Evolutionary conservation across 768 basidiomycete genomes (phyloP).

Genomic region (Boletus tomentosulus): DNA sequence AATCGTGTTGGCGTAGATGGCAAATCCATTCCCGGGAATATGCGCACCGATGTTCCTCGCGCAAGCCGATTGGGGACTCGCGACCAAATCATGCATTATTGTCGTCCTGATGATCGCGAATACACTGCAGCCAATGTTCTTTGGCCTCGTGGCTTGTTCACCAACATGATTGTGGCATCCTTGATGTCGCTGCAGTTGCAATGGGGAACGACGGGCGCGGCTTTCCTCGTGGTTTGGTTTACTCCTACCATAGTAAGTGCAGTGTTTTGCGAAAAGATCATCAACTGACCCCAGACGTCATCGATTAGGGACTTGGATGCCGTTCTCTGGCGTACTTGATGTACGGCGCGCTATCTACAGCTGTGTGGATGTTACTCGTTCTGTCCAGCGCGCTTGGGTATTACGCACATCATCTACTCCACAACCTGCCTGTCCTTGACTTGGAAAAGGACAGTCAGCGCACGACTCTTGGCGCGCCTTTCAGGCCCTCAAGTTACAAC

Average conservation of each 20-base stretch:
- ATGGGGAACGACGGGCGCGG: conserved; percentile 31
- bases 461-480: background rate
- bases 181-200: conserved; percentile 28
- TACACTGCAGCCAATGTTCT: background rate
- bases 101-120: conserved; percentile 6
- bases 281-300: background rate
- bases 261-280: background rate
- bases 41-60: conserved; percentile 1
- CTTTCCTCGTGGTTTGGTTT: conserved; percentile 25
- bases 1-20: background rate
- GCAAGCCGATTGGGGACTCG: conserved; percentile 17
- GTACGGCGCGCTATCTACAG: conserved; percentile 28
- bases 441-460: background rate
- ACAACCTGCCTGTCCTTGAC: background rate
- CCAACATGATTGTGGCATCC: conserved; percentile 30
- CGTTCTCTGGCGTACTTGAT: conserved; percentile 31
- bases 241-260: conserved; percentile 27
- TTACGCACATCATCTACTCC: conserved; percentile 3
- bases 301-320: conserved; percentile 30
- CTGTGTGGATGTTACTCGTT: conserved; percentile 30
- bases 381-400: conserved; percentile 18
- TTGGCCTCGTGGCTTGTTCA: conserved; percentile 24
- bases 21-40: background rate
- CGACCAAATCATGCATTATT: conserved; percentile 20
- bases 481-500: background rate